Evolutionary conservation across 2,329 filamentous ascomycete species (phyloP), one percentile per base, ranked within the genome.

Genomic region (Neocucurbitaria cava): DNA sequence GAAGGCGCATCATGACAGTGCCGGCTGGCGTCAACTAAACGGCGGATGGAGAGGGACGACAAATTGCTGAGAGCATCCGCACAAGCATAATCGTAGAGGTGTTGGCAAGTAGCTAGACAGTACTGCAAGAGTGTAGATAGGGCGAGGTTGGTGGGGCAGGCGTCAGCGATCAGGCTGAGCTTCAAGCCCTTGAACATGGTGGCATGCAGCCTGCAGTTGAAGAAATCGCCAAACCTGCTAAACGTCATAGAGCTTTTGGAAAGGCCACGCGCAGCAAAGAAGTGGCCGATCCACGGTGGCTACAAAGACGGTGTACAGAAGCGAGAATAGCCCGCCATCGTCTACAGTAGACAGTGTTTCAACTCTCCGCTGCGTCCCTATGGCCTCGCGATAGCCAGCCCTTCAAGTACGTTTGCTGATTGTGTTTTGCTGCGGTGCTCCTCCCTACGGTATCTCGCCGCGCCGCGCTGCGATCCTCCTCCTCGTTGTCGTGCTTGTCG

Each of bases 1-100:
- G 18, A 9, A 65, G 54, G 10, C 60, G 54, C 60, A 65, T 63
- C 9, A 39, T n/a, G 11, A 24, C 17, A 20, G 24, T 26, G 21
- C 15, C 38, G 15, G 21, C 11, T 13, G 28, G 28, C 28, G 5
- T 31, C 10, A 31, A 31, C 3, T 31, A 31, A 31, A 11, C 28
- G 45, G 45, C 20, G 26, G 20, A 47, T n/a, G 35, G 6, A 21
- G 33, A 20, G 39, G 45, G 26, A 9, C 39, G 26, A 30, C 24
- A 3, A 5, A 8, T 10, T 31, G 11, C 24, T 26, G 5, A 24
- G 21, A 11, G 21, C 9, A 42, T 26, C 39, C 9, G 15, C 24
- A 23, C 26, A 26, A 41, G 13, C 18, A 15, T 15, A 24, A 41
- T 7, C 20, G 20, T 23, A 20, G 23, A 23, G 39, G 23, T 42